Evolutionary conservation across 2,329 filamentous ascomycete species (phyloP).

Genomic region (Epichloe hybrida): DNA sequence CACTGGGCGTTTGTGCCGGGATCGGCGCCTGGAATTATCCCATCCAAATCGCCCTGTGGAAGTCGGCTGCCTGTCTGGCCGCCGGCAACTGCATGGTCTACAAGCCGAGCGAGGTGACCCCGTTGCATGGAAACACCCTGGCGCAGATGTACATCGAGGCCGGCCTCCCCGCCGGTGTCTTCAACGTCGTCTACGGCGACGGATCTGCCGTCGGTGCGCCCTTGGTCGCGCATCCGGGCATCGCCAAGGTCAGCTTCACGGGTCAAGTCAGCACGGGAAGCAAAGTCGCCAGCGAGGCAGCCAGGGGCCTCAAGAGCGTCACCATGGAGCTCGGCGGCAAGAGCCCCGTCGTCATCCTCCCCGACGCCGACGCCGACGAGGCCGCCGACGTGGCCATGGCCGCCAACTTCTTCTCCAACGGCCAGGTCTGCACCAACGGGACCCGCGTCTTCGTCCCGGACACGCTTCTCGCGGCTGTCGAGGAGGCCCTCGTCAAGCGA

Average conservation of each 20-base stretch:
- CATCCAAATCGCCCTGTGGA: slow-evolving; percentile 83
- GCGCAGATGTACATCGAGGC: slow-evolving; percentile 68
- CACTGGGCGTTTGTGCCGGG: slow-evolving; percentile 71
- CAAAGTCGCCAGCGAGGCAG: slow-evolving; percentile 66
- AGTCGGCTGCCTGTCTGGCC: slow-evolving; percentile 71
- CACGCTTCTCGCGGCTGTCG: slow-evolving; percentile 52
- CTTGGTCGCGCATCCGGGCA: slow-evolving; percentile 55
- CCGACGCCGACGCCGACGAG: slow-evolving; percentile 62
- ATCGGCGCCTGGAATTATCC: slow-evolving; percentile 92
- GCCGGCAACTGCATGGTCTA: slow-evolving; percentile 86
- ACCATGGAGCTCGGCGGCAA: slow-evolving; percentile 91
- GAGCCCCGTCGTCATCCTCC: slow-evolving; percentile 65
- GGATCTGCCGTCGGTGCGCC: slow-evolving; percentile 60
- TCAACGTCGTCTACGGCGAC: slow-evolving; percentile 75
- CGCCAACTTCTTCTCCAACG: slow-evolving; percentile 84
- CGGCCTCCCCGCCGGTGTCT: slow-evolving; percentile 67
- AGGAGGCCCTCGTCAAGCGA: slow-evolving; percentile 43
- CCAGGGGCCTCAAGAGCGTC: slow-evolving; percentile 73
- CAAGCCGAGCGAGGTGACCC: slow-evolving; percentile 79
- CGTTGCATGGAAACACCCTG: slow-evolving; percentile 64
- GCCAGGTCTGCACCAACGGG: slow-evolving; percentile 88
- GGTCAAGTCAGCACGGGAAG: slow-evolving; percentile 73
- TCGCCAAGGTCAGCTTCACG: slow-evolving; percentile 83
- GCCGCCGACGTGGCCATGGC: slow-evolving; percentile 88
- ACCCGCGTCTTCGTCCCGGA: slow-evolving; percentile 73